Percentiles rank a stretch among this genome's conserved stretches.
phyloP scores from a whole-genome alignment of 2,329 filamentous ascomycete genomes.

The Pyrenophora seminiperda region DNA sequence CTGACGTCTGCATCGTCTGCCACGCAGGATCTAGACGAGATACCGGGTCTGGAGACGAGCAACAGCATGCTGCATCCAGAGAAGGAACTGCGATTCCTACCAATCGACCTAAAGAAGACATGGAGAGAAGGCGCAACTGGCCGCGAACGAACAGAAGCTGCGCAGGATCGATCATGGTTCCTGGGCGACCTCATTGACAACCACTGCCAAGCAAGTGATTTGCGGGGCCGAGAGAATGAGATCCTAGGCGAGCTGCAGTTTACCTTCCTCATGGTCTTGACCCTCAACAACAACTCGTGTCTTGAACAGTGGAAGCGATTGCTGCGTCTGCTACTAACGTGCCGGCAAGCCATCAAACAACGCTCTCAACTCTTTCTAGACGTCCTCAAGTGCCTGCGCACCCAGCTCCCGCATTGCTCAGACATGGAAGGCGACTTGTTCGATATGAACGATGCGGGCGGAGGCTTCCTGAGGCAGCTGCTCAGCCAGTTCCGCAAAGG shows the following conservation, averaged over 20 bases:
- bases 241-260: slow-evolving; percentile 66
- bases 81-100: slow-evolving; percentile 59
- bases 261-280: slow-evolving; percentile 66
- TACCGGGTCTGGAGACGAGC: slow-evolving; percentile 59
- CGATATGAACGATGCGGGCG: slow-evolving; percentile 61
- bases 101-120: slow-evolving; percentile 65
- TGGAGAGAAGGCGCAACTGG: slow-evolving; percentile 67
- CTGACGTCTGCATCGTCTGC: slow-evolving; percentile 65
- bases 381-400: slow-evolving; percentile 55
- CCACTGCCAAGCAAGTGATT: slow-evolving; percentile 43
- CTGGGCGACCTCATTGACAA: slow-evolving; percentile 58
- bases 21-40: slow-evolving; percentile 61
- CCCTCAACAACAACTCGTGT: slow-evolving; percentile 69
- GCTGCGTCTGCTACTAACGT: slow-evolving; percentile 62
- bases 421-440: slow-evolving; percentile 67
- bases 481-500: slow-evolving; percentile 59
- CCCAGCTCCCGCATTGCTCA: slow-evolving; percentile 61
- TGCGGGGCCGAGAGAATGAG: slow-evolving; percentile 35
- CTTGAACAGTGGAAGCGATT: slow-evolving; percentile 69
- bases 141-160: slow-evolving; percentile 65
- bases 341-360: slow-evolving; percentile 56
- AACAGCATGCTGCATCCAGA: slow-evolving; percentile 40
- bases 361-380: slow-evolving; percentile 59
- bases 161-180: slow-evolving; percentile 67
- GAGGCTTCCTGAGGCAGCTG: slow-evolving; percentile 58